phyloP scores from a whole-genome alignment of 768 basidiomycete genomes.

The Kwoniella dendrophila region DNA sequence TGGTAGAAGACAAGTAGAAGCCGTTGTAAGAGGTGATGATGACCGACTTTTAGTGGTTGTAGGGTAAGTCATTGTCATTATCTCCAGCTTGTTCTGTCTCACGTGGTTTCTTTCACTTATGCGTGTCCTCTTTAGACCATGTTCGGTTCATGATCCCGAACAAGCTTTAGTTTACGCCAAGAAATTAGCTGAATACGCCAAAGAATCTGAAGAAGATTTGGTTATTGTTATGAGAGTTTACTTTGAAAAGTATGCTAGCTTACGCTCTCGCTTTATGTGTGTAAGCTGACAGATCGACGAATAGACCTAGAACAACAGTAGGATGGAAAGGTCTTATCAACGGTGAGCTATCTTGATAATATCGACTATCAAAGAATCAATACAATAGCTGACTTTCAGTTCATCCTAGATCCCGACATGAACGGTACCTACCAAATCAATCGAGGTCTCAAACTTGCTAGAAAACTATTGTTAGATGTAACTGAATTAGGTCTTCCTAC shows the following conservation, averaged over 20 bases:
- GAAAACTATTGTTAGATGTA: slow-evolving; percentile 81
- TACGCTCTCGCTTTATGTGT: not conserved
- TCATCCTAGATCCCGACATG: slow-evolving; percentile 83
- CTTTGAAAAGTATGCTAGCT: slow-evolving; percentile 73
- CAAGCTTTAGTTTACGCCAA: slow-evolving; percentile 85
- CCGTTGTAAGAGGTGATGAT: slow-evolving; percentile 79
- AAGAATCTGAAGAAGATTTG: slow-evolving; percentile 77
- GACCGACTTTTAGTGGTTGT: slow-evolving; percentile 91
- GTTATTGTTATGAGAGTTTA: slow-evolving; percentile 97
- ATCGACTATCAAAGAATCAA: not conserved
- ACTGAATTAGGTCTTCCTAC: slow-evolving; percentile 87
- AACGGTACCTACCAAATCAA: slow-evolving; percentile 93
- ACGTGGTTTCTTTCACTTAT: not conserved
- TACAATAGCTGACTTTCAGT: not conserved
- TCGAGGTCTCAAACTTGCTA: slow-evolving; percentile 85
- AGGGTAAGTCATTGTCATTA: slow-evolving; percentile 67
- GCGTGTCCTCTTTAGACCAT: slow-evolving; percentile 63
- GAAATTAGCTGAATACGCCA: slow-evolving; percentile 76
- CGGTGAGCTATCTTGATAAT: slow-evolving; percentile 55
- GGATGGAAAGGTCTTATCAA: slow-evolving; percentile 99
- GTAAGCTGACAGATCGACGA: not conserved
- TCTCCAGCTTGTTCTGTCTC: not conserved
- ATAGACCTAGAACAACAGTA: slow-evolving; percentile 74
- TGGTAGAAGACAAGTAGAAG: slow-evolving; percentile 76
- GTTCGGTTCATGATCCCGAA: slow-evolving; percentile 88